Evolutionary conservation across 2,329 filamentous ascomycete species (phyloP).

Genomic region (Xylariaceae sp.): DNA sequence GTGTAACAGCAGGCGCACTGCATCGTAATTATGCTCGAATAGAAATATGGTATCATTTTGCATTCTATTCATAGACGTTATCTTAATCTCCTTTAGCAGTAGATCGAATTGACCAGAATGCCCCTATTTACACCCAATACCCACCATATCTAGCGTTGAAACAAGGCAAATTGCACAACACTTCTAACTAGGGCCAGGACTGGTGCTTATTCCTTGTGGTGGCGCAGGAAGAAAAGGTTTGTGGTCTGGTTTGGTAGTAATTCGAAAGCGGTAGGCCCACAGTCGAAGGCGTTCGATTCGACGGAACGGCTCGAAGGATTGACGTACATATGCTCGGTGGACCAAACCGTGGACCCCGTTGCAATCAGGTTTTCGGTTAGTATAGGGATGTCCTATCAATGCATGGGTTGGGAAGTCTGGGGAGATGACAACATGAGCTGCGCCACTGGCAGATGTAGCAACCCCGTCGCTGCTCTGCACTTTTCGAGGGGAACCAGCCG

Average conservation of each 20-base stretch:
- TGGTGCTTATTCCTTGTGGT: slow-evolving; percentile 16
- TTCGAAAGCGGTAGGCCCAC: slow-evolving; percentile 15
- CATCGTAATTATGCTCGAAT: slow-evolving; percentile 4
- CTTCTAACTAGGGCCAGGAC: slow-evolving; percentile 1
- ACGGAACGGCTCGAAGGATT: slow-evolving; percentile 22
- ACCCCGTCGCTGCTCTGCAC: slow-evolving; percentile 3
- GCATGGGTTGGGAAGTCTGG: slow-evolving; percentile 12
- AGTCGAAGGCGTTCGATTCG: slow-evolving; percentile 12
- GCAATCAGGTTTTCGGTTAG: slow-evolving; percentile 18
- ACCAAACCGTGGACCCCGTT: background rate
- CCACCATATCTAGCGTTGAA: no score
- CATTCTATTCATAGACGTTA: slow-evolving; percentile 26
- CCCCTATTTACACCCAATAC: slow-evolving; percentile 15
- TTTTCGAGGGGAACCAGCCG: slow-evolving; percentile 9
- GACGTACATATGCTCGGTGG: slow-evolving; percentile 18
- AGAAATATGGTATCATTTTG: slow-evolving; percentile 9
- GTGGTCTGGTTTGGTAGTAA: slow-evolving; percentile 21
- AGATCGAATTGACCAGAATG: slow-evolving; percentile 15
- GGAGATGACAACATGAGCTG: slow-evolving; percentile 16
- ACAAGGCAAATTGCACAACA: slow-evolving; percentile 3
- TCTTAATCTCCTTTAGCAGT: slow-evolving; percentile 9
- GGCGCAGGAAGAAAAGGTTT: slow-evolving; percentile 25
- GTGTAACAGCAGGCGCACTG: slow-evolving; percentile 10
- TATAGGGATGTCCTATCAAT: slow-evolving; percentile 8
- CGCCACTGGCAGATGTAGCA: slow-evolving; percentile 19